Conservation (phyloP, 139 green algal species). For the Gonium pectorale region DNA sequence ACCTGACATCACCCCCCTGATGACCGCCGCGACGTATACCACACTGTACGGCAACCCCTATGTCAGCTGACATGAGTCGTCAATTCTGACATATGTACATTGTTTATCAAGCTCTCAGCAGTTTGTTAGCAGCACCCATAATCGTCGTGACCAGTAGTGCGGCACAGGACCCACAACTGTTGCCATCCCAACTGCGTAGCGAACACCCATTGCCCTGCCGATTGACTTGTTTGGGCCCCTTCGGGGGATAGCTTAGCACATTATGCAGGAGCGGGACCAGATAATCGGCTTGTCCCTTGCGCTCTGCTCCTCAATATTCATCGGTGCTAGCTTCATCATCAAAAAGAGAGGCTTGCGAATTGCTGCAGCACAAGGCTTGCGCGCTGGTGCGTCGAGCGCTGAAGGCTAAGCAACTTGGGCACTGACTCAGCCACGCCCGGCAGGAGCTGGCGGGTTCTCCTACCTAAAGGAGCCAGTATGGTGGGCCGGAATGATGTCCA, state of each 20-base stretch:
- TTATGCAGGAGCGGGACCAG: slow-evolving; percentile 63
- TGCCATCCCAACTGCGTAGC: no score
- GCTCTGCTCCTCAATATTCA: slow-evolving; percentile 89
- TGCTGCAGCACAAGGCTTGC: slow-evolving; percentile 79
- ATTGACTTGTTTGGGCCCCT: not conserved
- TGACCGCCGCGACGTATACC: no score
- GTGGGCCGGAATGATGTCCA: slow-evolving; percentile 94
- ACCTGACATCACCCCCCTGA: no score
- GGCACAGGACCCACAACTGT: no score
- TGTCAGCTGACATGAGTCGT: no score
- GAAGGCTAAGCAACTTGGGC: not conserved
- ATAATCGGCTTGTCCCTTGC: slow-evolving; percentile 87
- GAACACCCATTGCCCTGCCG: no score
- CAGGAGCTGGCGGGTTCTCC: slow-evolving; percentile 94
- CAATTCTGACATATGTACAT: no score
- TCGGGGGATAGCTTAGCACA: not conserved
- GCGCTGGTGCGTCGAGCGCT: slow-evolving; percentile 76
- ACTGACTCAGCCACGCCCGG: not conserved
- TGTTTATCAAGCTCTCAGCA: no score
- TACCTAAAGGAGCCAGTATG: slow-evolving; percentile 96
- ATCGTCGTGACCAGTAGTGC: no score
- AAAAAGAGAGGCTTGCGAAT: slow-evolving; percentile 95
- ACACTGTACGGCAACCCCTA: no score
- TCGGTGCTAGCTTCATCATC: slow-evolving; percentile 97
- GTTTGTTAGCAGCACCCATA: no score